Evolutionary conservation across 2,329 filamentous ascomycete species (phyloP).

Genomic region (Trichoderma lentiforme): DNA sequence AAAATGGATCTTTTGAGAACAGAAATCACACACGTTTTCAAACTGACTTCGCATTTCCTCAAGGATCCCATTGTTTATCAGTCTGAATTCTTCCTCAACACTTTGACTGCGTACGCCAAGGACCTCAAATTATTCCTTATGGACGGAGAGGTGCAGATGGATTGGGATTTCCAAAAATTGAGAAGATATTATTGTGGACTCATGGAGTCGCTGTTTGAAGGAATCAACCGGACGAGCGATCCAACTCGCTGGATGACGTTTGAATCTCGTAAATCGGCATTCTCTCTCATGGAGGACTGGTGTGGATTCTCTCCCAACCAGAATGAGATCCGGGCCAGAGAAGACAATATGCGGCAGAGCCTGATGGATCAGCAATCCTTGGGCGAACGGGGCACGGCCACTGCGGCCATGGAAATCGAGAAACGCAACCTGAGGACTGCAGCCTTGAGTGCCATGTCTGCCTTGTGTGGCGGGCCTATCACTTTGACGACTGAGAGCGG

Average conservation of each 20-base stretch:
- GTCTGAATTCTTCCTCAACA: slow-evolving; percentile 87
- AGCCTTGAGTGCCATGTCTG: slow-evolving; percentile 91
- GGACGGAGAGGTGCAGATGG: slow-evolving; percentile 89
- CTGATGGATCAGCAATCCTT: slow-evolving; percentile 75
- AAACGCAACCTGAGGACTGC: slow-evolving; percentile 88
- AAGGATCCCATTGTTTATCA: slow-evolving; percentile 73
- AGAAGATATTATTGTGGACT: slow-evolving; percentile 91
- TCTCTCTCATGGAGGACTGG: slow-evolving; percentile 98
- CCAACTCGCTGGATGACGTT: slow-evolving; percentile 96
- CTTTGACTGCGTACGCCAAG: slow-evolving; percentile 84
- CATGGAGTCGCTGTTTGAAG: slow-evolving; percentile 88
- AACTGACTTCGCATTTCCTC: slow-evolving; percentile 86
- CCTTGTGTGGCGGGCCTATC: slow-evolving; percentile 81
- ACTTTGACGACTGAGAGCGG: slow-evolving; percentile 85
- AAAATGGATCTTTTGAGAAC: slow-evolving; percentile 85
- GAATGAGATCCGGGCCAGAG: slow-evolving; percentile 72
- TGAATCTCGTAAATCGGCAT: slow-evolving; percentile 90
- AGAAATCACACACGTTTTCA: slow-evolving; percentile 94
- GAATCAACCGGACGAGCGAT: slow-evolving; percentile 80
- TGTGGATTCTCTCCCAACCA: slow-evolving; percentile 96
- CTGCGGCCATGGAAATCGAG: slow-evolving; percentile 93
- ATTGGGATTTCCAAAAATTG: slow-evolving; percentile 90
- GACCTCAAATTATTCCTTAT: slow-evolving; percentile 92
- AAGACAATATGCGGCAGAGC: slow-evolving; percentile 83
- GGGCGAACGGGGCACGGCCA: slow-evolving; percentile 72